These are phyloP conservation scores for Xylaria bambusicola DNA, from an alignment of 495 filamentous ascomycete genomes.

Conservation along the genomic window DNA sequence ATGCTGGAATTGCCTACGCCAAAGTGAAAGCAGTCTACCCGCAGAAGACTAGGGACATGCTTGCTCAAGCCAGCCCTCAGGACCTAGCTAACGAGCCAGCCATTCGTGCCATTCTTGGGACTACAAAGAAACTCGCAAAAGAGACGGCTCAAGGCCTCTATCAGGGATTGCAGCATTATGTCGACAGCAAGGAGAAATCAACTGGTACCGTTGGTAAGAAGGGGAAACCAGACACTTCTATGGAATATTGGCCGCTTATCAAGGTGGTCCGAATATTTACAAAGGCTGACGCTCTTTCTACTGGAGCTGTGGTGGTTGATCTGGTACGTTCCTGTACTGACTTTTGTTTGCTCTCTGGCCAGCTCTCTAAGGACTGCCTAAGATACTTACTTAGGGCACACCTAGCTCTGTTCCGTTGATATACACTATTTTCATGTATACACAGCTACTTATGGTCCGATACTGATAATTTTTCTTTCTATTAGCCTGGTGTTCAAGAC, in stretches of 20 bases:
- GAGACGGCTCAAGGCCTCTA: constrained; percentile 30
- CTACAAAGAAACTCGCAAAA: constrained; percentile 42
- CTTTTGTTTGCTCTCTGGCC: no score
- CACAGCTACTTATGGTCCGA: background rate
- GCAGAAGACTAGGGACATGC: constrained; percentile 50
- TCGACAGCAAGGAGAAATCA: constrained; percentile 39
- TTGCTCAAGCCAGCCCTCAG: constrained; percentile 39
- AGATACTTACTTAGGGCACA: no score
- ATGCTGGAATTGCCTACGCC: constrained; percentile 60
- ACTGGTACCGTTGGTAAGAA: constrained; percentile 8
- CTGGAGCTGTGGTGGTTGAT: constrained; percentile 67
- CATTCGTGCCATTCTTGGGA: constrained; percentile 52
- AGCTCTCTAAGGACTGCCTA: no score
- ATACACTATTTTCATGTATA: background rate
- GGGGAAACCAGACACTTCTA: constrained; percentile 32
- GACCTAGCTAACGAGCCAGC: constrained; percentile 39
- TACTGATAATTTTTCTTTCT: constrained; percentile 10
- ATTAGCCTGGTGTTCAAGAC: constrained; percentile 61
- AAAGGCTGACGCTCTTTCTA: constrained; percentile 57
- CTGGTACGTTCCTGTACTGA: constrained; percentile 40
- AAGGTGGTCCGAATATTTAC: constrained; percentile 63
- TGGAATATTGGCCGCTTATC: constrained; percentile 68
- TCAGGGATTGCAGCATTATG: constrained; percentile 25
- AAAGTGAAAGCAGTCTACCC: constrained; percentile 71
- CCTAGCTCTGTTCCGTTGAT: background rate